Percentiles rank a stretch among this genome's conserved stretches.
phyloP scores from a whole-genome alignment of 148 eudicot genomes.

The Salicornia ramosissima region DNA sequence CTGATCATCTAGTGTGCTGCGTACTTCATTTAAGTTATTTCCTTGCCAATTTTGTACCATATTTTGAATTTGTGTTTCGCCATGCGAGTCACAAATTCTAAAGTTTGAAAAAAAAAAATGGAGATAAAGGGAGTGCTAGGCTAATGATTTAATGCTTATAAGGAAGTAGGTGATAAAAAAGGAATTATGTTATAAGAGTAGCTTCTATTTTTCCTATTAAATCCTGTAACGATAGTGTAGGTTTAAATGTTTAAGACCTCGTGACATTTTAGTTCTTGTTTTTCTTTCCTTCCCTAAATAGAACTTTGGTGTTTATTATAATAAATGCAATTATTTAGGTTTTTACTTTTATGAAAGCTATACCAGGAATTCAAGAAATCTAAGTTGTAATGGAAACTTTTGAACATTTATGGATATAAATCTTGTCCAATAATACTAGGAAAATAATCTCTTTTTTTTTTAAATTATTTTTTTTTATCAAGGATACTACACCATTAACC shows the following conservation, averaged over 20 bases:
- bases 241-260: background rate
- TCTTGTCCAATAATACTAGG: constrained; percentile 4
- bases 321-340: background rate
- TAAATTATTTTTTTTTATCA: background rate
- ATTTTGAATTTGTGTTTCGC: background rate
- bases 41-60: background rate
- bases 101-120: background rate
- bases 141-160: background rate
- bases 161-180: background rate
- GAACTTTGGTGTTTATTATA: background rate
- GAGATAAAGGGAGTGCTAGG: background rate
- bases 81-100: background rate
- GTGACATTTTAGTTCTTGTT: background rate
- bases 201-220: background rate
- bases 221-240: background rate
- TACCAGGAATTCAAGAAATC: background rate
- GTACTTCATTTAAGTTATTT: background rate
- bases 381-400: background rate
- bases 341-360: background rate
- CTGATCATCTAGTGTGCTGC: background rate
- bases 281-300: background rate
- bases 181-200: background rate
- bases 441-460: background rate
- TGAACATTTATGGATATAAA: background rate
- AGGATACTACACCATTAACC: background rate